Base-by-base conservation (phyloP, 2,329 filamentous ascomycete species). In the Aspergillus ustus region DNA sequence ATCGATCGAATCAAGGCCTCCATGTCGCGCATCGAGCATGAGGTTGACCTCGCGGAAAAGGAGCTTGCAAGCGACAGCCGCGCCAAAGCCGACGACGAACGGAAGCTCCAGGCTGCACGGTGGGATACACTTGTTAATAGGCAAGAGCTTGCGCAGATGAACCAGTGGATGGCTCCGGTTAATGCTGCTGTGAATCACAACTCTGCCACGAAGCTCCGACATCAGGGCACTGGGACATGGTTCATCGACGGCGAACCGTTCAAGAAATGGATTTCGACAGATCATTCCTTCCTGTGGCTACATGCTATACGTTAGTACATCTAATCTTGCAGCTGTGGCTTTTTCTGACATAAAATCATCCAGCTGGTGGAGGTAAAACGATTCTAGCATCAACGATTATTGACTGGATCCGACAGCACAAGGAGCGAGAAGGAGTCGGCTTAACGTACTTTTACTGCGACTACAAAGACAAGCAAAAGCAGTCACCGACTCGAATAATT, bases 371-470 rank as follows among this genome's bases (percentile, higher is more conserved):
- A 19, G 53, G 53, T 28, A 56, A 56, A 43, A 56, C 53, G 2
- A 25, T 56, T 17, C 25, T 56, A 11, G 53, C 53, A 46, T 56
- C 53, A 31, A 56, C 53, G 1, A 43, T 56, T 7, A 56, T 56
- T 17, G 45, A 56, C 53, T 48, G 45, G 25, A 37, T 56, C 17
- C 53, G 53, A 11, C 43, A 56, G 31, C 43, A 56, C 17, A 56
- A 31, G 43, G 43, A 34, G 19, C 22, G 34, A 15, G 11, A 13
- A 19, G 53, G 19, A 25, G 25, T 29, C 1, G 53, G 19, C 20
- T 20, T 51, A 25, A 25, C 25, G 5, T 51, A 51, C 15, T 51
- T 51, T 17, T 51, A 51, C 19, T 51, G 48, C 28, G 48, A 51
- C 48, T 51, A 51, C 48, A 51, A 51, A 29, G 48, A 51, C 25